phyloP scores from a whole-genome alignment of 1,139 yeast species.

The Hyphopichia pseudoburtonii region DNA sequence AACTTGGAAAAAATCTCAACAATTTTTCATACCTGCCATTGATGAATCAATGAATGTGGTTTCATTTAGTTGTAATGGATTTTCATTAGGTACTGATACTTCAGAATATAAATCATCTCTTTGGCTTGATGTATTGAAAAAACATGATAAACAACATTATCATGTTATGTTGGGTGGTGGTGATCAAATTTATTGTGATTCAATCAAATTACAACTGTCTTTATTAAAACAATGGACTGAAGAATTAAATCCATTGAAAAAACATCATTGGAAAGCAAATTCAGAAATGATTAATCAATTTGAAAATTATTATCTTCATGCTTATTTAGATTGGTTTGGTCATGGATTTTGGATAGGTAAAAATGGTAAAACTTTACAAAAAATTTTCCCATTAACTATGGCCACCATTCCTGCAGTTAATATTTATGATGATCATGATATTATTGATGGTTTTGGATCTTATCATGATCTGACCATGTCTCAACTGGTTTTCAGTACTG shows the following conservation, averaged over 20 bases:
- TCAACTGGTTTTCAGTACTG: conserved; percentile 61
- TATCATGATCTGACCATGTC: conserved; percentile 75
- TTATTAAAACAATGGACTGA: conserved; percentile 63
- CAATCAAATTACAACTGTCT: conserved; percentile 61
- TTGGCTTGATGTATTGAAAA: conserved; percentile 81
- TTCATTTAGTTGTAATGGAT: conserved; percentile 92
- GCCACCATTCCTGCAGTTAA: conserved; percentile 83
- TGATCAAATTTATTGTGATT: conserved; percentile 89
- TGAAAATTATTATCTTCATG: conserved; percentile 63
- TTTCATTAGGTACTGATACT: conserved; percentile 73
- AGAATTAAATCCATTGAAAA: conserved; percentile 49
- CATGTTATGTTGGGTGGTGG: conserved; percentile 98
- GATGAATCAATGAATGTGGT: conserved; percentile 73
- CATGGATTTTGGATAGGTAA: conserved; percentile 80
- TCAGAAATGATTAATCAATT: conserved; percentile 54
- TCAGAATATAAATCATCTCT: conserved; percentile 65
- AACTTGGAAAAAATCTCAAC: conserved; percentile 34
- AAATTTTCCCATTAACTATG: conserved; percentile 70
- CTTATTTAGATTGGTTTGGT: conserved; percentile 87
- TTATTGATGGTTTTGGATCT: conserved; percentile 94
- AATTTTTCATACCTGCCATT: conserved; percentile 59
- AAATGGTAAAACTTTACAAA: conserved; percentile 62
- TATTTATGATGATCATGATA: conserved; percentile 88
- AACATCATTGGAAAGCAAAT: conserved; percentile 38
- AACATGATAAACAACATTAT: conserved; percentile 62